Base-by-base conservation (phyloP, 805 yeast species). In the Metschnikowia continentalis region DNA sequence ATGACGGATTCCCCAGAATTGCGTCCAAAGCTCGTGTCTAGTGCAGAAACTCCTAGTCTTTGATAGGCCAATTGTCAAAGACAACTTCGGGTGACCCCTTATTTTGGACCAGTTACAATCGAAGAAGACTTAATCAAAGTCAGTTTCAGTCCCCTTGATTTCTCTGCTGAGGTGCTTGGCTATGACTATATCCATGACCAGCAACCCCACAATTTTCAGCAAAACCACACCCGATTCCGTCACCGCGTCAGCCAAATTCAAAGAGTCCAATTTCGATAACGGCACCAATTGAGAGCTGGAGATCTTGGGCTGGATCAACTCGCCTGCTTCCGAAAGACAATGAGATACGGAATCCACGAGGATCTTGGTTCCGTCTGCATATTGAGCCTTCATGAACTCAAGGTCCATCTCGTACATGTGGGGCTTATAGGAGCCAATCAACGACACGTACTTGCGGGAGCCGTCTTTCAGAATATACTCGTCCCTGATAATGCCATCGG, bases 341-440 rank as follows among this genome's bases (percentile, higher is more conserved):
- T 83, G 86, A 15, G 76, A 78, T 40, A 68, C 69, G 0, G 88
- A 82, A 58, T 84, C 90, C 3, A 83, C 86, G 5, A 84, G 64
- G 32, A 84, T 74, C 49, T 73, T 70, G 2, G 75, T 74, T 5
- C 66, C 67, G 1, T 55, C 53, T 15, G 76, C 63, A 51, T 74
- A 58, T 19, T 58, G 62, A 23, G 58, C 49, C 3, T 61, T 58
- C 10, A 80, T 67, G 37, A 78, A 65, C 2, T 67, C 65, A 23
- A 66, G 66, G 53, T 82, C 86, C 47, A 82, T 75, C 64, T 84
- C 90, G 37, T 71, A 71, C 89, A 84, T 83, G 53, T 78, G 76
- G 13, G 88, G 88, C 61, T 82, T 81, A 62, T 83, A 84, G 17
- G 86, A 80, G 1, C 90, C 90, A 58, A 84, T 83, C 32, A 83